Base-by-base conservation (phyloP, 2,329 filamentous ascomycete species). In the Aureobasidium mangrovei region DNA sequence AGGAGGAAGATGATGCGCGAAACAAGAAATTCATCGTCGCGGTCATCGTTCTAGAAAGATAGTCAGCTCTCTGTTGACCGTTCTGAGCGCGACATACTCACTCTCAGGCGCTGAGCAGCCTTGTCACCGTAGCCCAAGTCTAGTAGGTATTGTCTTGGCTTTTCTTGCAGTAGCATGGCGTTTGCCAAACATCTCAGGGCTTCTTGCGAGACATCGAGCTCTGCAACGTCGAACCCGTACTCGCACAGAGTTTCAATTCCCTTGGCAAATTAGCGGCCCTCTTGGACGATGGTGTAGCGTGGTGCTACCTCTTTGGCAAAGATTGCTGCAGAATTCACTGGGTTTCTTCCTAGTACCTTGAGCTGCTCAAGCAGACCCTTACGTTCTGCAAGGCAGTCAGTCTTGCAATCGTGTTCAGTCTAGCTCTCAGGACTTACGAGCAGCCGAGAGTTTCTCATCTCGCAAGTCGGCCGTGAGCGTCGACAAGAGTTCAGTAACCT, bases 161-260 rank as follows among this genome's bases (percentile, higher is more conserved):
- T 74, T 7, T 80, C 73, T 58, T 83, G 77, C 18, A 94, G 77
- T 0, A 94, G 75, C 63, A 96, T 73, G 7, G 89, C 83, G 69
- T 97, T 97, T 62, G 88, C 91, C 45, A 97, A 71, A 61, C 89
- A 91, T 62, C 89, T 81, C 38, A 95, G 74, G 1, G 83, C 91
- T 64, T 90, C 87, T 55, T 84, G 82, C 2, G 86, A 85, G 1
- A 84, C 82, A 7, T 77, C 77, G 31, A 73, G 72, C 3, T 80
- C 82, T 28, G 77, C 72, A 58, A 78, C 81, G 47, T 87, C 78
- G 62, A 95, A 88, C 3, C 85, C 86, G 74, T 91, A 84, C 49
- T 74, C 78, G 31, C 82, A 77, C 41, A 97, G 75, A 43, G 82
- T 85, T 56, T 79, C 75, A 47, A 96, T 85, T 10, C 88, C 88